Conservation (phyloP, 2,329 filamentous ascomycete genomes). For the Graphiopsis chlorocephala region DNA sequence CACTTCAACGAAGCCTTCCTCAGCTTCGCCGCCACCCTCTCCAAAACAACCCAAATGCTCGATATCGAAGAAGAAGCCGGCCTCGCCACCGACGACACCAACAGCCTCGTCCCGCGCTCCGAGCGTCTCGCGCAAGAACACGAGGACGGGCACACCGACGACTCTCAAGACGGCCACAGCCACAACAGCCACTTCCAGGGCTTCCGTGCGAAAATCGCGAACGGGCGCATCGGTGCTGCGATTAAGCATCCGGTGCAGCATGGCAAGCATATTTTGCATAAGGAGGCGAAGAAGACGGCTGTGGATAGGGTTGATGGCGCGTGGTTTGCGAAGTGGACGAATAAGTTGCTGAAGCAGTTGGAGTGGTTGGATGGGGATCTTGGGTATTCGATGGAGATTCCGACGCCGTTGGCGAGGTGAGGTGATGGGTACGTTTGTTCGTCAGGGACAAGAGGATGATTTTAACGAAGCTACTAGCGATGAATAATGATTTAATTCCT, state of each 20-base stretch:
- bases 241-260: not conserved
- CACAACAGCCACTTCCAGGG: not conserved
- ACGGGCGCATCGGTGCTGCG: not conserved
- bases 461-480: not conserved
- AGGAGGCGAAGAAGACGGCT: slow-evolving; percentile 8
- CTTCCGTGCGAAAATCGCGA: not conserved
- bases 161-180: not conserved
- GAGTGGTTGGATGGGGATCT: slow-evolving; percentile 13
- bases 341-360: slow-evolving; percentile 8
- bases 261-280: not conserved
- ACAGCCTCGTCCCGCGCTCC: not conserved
- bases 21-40: slow-evolving; percentile 53
- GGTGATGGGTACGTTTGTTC: not conserved
- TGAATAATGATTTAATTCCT: too few species aligned
- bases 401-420: not conserved
- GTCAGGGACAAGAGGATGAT: not conserved
- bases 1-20: slow-evolving; percentile 52
- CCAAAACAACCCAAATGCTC: slow-evolving; percentile 55
- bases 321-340: slow-evolving; percentile 15
- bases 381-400: slow-evolving; percentile 5
- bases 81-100: not conserved
- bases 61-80: slow-evolving; percentile 14
- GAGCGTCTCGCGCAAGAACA: not conserved
- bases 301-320: slow-evolving; percentile 13
- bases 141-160: not conserved